These are phyloP conservation scores for Colletotrichum sp. DNA, from an alignment of 2,329 filamentous ascomycete species.

Conservation along the genomic window DNA sequence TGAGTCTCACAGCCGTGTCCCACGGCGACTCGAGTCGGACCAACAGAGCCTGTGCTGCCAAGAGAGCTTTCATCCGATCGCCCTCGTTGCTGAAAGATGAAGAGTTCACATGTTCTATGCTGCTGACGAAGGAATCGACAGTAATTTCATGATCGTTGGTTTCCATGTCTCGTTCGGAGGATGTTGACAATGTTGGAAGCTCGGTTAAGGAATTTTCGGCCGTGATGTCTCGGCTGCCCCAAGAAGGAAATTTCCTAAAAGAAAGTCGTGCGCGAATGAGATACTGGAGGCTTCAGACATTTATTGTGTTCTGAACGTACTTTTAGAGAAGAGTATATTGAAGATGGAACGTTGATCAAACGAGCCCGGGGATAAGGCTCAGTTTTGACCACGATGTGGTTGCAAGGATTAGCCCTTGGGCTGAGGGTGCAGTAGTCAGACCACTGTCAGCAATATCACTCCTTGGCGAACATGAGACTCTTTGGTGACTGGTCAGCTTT, in stretches of 20 bases:
- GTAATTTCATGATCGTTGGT: neutral
- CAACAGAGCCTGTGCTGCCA: neutral
- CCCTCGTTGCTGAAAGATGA: neutral
- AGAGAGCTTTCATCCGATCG: neutral
- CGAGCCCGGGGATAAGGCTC: neutral
- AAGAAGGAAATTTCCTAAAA: neutral
- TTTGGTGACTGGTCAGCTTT: neutral
- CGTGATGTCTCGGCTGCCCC: neutral
- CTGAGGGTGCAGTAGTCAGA: neutral
- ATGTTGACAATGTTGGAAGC: neutral
- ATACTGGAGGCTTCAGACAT: neutral
- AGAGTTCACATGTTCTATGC: neutral
- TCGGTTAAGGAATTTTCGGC: neutral
- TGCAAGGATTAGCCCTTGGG: neutral
- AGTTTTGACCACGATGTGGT: neutral
- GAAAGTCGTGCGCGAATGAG: neutral
- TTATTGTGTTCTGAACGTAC: rapidly evolving
- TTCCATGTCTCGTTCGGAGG: neutral
- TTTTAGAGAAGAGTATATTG: rapidly evolving
- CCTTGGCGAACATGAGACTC: neutral
- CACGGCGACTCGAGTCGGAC: neutral
- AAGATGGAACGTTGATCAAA: neutral
- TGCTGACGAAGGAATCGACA: neutral
- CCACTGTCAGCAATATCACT: neutral
- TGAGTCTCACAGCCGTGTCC: neutral